These are phyloP conservation scores for Urostyla sp. DNA, from an alignment of 73 alveolate species.

Conservation along the genomic window DNA sequence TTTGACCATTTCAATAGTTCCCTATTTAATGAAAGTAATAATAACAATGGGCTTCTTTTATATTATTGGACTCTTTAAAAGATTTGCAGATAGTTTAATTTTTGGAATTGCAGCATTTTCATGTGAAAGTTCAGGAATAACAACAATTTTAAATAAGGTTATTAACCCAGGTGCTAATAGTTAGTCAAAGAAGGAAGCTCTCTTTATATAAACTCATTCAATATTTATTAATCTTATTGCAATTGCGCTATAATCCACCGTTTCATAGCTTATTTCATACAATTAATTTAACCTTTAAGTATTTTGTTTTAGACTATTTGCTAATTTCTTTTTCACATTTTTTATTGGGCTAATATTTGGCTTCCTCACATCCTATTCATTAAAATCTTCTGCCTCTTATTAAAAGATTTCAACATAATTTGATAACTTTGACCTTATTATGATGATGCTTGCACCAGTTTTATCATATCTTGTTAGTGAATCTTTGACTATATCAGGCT, in stretches of 20 bases:
- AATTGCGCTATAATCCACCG: conserved; percentile 8
- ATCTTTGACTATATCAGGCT: conserved; percentile 44
- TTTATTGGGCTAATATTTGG: conserved; percentile 21
- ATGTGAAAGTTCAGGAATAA: too few species aligned
- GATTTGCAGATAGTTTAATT: conserved; percentile 1
- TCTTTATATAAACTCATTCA: conserved; percentile 18
- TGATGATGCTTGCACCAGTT: conserved; percentile 43
- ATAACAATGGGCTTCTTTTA: background rate
- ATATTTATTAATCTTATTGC: conserved; percentile 6
- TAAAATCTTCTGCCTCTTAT: conserved; percentile 16
- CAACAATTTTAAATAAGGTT: conserved; percentile 9
- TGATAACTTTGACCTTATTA: conserved; percentile 47
- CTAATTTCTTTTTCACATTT: conserved; percentile 25
- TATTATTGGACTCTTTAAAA: background rate
- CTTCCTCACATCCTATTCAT: conserved; percentile 22
- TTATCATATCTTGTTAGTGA: conserved; percentile 40
- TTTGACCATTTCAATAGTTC: background rate
- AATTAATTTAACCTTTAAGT: background rate
- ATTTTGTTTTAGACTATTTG: conserved; percentile 13
- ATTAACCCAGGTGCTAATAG: conserved; percentile 15
- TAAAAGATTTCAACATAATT: background rate
- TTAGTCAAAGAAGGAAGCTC: background rate
- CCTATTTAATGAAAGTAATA: background rate
- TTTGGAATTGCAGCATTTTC: conserved; percentile 17
- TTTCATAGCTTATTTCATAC: background rate